Evolutionary conservation across 768 basidiomycete species (phyloP).

Genomic region (Tremella yokohamensis): DNA sequence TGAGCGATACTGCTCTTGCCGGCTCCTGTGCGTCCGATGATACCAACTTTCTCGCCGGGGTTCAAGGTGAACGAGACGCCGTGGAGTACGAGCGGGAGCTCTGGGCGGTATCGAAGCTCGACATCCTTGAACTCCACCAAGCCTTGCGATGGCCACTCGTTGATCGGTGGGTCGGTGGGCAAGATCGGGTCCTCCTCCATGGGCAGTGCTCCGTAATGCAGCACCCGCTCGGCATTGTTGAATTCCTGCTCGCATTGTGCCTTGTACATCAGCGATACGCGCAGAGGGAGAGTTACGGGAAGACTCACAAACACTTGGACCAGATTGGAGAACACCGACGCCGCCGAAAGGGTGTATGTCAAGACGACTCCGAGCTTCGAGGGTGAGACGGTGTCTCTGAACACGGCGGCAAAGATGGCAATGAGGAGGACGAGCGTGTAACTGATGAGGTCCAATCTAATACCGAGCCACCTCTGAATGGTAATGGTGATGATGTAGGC

Average conservation of each 20-base stretch:
- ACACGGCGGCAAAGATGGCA: conserved; percentile 64
- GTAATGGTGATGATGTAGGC: conserved; percentile 26
- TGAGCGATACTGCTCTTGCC: conserved; percentile 50
- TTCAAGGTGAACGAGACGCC: conserved; percentile 67
- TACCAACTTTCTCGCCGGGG: conserved; percentile 77
- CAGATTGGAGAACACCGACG: conserved; percentile 24
- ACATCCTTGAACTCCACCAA: conserved; percentile 68
- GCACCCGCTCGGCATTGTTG: conserved; percentile 69
- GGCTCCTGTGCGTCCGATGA: conserved; percentile 68
- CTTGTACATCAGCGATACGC: too few relatives aligned
- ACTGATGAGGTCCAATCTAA: conserved; percentile 65
- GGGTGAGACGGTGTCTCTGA: conserved; percentile 59
- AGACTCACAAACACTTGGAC: conserved; percentile 21
- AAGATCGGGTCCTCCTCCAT: conserved; percentile 64
- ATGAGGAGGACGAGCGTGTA: conserved; percentile 64
- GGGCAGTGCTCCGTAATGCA: conserved; percentile 70
- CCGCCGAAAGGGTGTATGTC: conserved; percentile 54
- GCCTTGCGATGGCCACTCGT: conserved; percentile 72
- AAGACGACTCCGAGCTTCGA: conserved; percentile 61
- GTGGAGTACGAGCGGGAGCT: conserved; percentile 74
- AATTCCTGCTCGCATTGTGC: conserved; percentile 9
- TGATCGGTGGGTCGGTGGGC: conserved; percentile 54
- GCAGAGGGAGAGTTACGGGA: too few relatives aligned
- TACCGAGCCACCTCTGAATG: conserved; percentile 57
- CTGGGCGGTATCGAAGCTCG: conserved; percentile 65